These are phyloP conservation scores for Asterochloris erici DNA, from an alignment of 139 green algal species.

Conservation along the genomic window DNA sequence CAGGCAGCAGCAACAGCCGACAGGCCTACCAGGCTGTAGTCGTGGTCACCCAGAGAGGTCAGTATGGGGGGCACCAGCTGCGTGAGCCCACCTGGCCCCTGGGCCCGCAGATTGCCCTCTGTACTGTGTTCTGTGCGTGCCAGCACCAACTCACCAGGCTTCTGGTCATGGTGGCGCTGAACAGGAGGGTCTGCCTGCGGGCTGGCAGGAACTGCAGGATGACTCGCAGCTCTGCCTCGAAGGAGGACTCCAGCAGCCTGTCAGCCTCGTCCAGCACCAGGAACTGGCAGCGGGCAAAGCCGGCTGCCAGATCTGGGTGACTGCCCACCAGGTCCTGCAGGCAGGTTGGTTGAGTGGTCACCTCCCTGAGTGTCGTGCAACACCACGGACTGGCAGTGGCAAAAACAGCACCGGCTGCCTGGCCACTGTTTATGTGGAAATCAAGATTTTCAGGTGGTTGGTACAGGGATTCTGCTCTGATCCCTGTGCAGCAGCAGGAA, in stretches of 20 bases:
- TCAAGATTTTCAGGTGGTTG: too few relatives aligned
- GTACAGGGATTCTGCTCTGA: too few relatives aligned
- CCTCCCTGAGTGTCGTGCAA: neutral
- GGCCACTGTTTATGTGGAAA: too few relatives aligned
- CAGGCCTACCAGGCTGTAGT: too few relatives aligned
- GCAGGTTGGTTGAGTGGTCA: neutral
- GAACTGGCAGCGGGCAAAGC: constrained; percentile 53
- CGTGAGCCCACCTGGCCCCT: too few relatives aligned
- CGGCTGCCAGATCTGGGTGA: constrained; percentile 31
- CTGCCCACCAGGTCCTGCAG: constrained; percentile 45
- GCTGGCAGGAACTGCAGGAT: constrained; percentile 45
- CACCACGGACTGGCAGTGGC: neutral
- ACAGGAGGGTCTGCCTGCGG: constrained; percentile 91
- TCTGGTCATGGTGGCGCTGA: constrained; percentile 88
- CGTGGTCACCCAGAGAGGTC: too few relatives aligned
- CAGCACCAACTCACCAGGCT: constrained; percentile 35
- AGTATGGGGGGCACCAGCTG: too few relatives aligned
- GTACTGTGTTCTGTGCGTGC: too few relatives aligned
- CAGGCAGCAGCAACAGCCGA: too few relatives aligned
- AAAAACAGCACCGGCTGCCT: neutral
- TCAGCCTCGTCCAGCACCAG: constrained; percentile 97
- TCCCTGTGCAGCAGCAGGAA: too few relatives aligned
- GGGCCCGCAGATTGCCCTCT: too few relatives aligned
- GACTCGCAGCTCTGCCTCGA: constrained; percentile 63
- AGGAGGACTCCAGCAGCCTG: constrained; percentile 83